Evolutionary conservation across 129 eudicot genomes (phyloP), one percentile per base, ranked within the genome.

Genomic region (Rutidosis leptorrhynchoides): DNA sequence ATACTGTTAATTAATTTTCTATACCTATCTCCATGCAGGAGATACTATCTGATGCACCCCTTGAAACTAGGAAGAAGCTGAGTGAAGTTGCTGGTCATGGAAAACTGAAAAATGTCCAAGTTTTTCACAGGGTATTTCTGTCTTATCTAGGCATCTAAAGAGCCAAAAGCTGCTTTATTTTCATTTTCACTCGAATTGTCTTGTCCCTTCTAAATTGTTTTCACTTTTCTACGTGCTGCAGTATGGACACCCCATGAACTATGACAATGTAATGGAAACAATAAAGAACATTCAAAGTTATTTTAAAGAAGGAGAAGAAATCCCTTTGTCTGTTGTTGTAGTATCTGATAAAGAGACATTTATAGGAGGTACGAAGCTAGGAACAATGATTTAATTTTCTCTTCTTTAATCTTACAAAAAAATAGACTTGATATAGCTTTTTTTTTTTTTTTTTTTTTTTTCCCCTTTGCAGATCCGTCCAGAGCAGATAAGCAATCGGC

Each of bases 401-500:
- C n/a, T n/a, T n/a, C n/a, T n/a, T n/a, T n/a, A n/a, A n/a, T n/a
- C n/a, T n/a, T n/a, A n/a, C n/a, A n/a, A n/a, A n/a, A n/a, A n/a
- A n/a, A n/a, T n/a, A n/a, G n/a, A n/a, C n/a, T n/a, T n/a, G 33
- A 65, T 26, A 14, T 43, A 19, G 14, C 23, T n/a, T n/a, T n/a
- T n/a, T n/a, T n/a, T n/a, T n/a, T n/a, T n/a, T n/a, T n/a, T n/a
- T n/a, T n/a, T n/a, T n/a, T n/a, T 20, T 64, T 32, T 25, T 53
- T 69, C 20, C 16, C n/a, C 63, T 73, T 51, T 74, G 15, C 75
- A 93, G 99, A 93, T 80, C 83, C 89, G 28, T 76, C 84, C 4
- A 83, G 88, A 74, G 96, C 92, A 16, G 99, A 93, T 82, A 89
- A 86, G 77, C 96, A 93, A 60, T 86, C 99, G 24, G 95, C 91